Base-by-base conservation (phyloP, 139 green algal genomes). In the Chlorella sp. region DNA sequence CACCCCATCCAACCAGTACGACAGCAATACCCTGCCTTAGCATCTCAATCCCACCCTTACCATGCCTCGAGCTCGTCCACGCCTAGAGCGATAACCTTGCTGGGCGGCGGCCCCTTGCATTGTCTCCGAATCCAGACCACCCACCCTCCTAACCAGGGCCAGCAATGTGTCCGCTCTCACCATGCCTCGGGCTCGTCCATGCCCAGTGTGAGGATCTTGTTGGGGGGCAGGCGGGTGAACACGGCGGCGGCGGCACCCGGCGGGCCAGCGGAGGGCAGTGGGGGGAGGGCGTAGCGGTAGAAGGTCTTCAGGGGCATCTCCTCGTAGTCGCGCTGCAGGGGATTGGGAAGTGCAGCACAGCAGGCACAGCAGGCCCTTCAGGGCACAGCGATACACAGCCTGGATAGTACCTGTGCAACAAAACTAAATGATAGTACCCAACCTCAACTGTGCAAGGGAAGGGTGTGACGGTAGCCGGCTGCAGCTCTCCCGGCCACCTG, bases 151-250 rank as follows among this genome's bases (percentile, higher is more conserved):
- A 57, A 57, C 48, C 48, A 9, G 48, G 48, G 9, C 48, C 79
- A n/a, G 32, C 79, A 66, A 36, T 36, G n/a, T 37, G 40, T n/a
- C 30, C 48, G 48, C 81, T 2, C 86, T 90, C 64, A 86, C 98
- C 98, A 99, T 0, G 94, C 79, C 90, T 99, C 96, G 18, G 98
- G 98, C 37, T 97, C 93, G n/a, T 99, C 95, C 90, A 99, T 93
- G 92, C 98, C 97, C 14, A 99, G 88, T 0, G 98, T 99, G 32
- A 99, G 94, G 32, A 96, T 95, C 66, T 96, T 91, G 84, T 91
- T 88, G 37, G 85, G 40, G 0, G 96, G 97, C 83, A 98, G 91
- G 60, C 89, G 90, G 39, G 42, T n/a, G 83, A 97, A 96, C 68
- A n/a, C 60, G 18, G 95, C 94, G 40, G 90, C 76, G 32, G 95